These are phyloP conservation scores for Incumbomyces delicatus DNA, from an alignment of 2,329 filamentous ascomycete genomes.

Conservation along the genomic window DNA sequence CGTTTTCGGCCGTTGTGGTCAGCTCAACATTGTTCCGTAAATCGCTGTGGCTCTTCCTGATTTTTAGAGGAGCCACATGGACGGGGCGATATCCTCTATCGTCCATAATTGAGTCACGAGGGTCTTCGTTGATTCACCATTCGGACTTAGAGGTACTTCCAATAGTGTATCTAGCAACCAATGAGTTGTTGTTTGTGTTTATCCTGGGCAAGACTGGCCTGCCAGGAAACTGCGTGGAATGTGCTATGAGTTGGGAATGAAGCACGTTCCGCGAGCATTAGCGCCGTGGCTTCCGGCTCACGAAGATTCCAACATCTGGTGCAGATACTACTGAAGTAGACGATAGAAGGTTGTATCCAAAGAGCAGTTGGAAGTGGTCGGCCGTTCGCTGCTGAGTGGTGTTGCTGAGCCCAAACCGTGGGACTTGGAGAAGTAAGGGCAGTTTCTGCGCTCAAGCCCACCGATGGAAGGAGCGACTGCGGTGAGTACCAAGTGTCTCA, in stretches of 20 bases:
- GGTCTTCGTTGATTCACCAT: background rate
- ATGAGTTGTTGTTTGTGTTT: background rate
- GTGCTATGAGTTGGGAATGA: background rate
- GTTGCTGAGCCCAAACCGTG: background rate
- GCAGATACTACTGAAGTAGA: too few species aligned
- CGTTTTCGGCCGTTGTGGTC: conserved; percentile 18
- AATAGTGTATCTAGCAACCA: background rate
- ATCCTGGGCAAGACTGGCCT: background rate
- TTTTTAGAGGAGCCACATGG: conserved; percentile 21
- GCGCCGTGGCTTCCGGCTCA: too few species aligned
- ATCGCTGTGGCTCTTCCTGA: conserved; percentile 14
- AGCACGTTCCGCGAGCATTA: background rate
- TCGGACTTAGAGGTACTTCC: background rate
- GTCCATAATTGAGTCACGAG: background rate
- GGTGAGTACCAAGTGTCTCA: background rate
- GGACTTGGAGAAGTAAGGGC: background rate
- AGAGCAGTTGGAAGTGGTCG: background rate
- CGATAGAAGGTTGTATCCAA: background rate
- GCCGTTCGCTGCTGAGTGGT: background rate
- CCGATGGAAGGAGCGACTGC: conserved; percentile 4
- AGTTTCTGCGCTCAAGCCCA: background rate
- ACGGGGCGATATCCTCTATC: conserved; percentile 1
- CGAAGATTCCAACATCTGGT: too few species aligned
- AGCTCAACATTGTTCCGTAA: conserved; percentile 3
- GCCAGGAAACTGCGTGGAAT: background rate